phyloP scores from a whole-genome alignment of 306 rosid species.

The Citrullus amarus region DNA sequence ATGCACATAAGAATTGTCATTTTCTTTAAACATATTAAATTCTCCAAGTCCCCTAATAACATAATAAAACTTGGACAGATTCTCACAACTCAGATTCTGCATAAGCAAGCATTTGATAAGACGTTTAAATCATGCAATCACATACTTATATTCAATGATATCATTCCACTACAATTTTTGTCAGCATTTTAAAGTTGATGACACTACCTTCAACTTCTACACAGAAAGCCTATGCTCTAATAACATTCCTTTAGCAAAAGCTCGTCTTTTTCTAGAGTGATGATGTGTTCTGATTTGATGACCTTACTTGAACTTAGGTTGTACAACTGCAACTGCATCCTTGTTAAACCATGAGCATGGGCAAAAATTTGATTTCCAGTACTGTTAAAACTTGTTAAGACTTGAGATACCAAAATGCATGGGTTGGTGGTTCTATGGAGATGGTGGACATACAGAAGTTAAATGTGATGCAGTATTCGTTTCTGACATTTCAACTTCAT shows the following conservation, averaged over 20 bases:
- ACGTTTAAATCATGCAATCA: neutral
- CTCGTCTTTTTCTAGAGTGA: neutral
- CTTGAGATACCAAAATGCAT: neutral
- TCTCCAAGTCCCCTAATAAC: neutral
- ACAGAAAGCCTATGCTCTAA: neutral
- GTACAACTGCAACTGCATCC: neutral
- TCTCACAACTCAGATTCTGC: neutral
- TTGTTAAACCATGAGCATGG: neutral
- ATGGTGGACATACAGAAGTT: neutral
- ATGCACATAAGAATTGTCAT: neutral
- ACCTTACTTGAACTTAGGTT: neutral
- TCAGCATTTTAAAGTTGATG: neutral
- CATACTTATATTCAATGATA: no score
- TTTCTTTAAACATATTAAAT: neutral
- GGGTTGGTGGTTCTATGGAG: neutral
- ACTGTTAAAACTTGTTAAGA: neutral
- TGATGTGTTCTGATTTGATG: neutral
- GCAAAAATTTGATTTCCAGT: neutral
- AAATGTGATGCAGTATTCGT: constrained; percentile 14
- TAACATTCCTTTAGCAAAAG: neutral
- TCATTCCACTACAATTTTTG: neutral
- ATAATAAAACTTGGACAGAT: neutral
- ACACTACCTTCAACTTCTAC: neutral
- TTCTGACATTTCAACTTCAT: constrained; percentile 83
- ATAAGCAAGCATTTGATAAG: neutral